Base-by-base conservation (phyloP, 73 alveolate genomes). In the Paramecium pentaurelia region DNA sequence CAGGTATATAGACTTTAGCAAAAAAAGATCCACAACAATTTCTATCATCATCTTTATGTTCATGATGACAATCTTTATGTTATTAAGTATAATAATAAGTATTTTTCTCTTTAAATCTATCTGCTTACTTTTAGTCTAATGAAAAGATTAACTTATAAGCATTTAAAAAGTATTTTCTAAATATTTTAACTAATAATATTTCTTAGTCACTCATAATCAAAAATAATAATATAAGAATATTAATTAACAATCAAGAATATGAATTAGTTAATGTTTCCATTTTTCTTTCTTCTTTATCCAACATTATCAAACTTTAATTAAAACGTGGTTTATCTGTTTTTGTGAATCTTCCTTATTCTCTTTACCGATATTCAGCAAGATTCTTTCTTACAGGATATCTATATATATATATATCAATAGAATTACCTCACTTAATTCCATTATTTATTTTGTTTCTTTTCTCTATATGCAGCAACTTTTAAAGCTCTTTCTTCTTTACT, bases 41-140 rank as follows among this genome's bases (percentile, higher is more conserved):
- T 6, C 80, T 59, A 37, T 88, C 58, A 6, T 54, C 37, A 45
- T 80, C 71, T 28, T 88, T 77, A 38, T 88, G 77, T 44, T 70
- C 54, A 37, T 88, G 90, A 28, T 88, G 44, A 80, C 49, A 34
- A 18, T 88, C 47, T 71, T 88, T 36, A 22, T 88, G 94, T 42
- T 42, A 25, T 88, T 88, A 14, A 25, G 49, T 60, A 32, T 88
- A 88, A 77, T 88, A 88, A 60, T 88, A 88, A 12, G 89, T 71
- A 37, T 88, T 89, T 64, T 73, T 89, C 28, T 70, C 59, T 30
- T 89, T 89, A 28, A 89, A 89, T 45, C 30, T 45, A 27, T 89
- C 94, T 14, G 94, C 94, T 71, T 89, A 58, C 20, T 89, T 89
- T 71, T 89, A 54, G 51, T 89, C 94, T 8, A 89, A 40, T 85